phyloP scores from a whole-genome alignment of 805 yeast genomes.

The Teunomyces gatunensis region DNA sequence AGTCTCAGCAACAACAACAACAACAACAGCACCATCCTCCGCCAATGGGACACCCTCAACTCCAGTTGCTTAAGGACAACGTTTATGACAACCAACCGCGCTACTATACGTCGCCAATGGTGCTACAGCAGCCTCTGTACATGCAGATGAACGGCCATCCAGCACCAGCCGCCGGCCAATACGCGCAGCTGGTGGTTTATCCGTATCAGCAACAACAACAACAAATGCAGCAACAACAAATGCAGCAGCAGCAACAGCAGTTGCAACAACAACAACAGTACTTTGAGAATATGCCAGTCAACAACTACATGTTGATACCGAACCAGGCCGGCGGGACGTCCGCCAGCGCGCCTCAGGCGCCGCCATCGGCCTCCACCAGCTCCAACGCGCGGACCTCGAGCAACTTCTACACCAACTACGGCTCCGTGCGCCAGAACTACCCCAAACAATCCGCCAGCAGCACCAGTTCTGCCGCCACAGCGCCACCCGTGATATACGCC shows the following conservation, averaged over 20 bases:
- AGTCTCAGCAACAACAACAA: slow-evolving; percentile 7
- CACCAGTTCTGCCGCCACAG: not conserved
- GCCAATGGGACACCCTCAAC: slow-evolving; percentile 4
- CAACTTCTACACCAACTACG: not conserved
- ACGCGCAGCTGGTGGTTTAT: slow-evolving; percentile 5
- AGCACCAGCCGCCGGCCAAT: slow-evolving; percentile 3
- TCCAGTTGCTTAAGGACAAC: slow-evolving; percentile 6
- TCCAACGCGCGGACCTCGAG: not conserved
- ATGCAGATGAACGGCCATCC: slow-evolving; percentile 5
- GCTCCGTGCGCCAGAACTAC: not conserved
- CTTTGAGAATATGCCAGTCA: slow-evolving; percentile 16
- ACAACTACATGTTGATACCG: slow-evolving; percentile 23
- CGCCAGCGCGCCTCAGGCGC: not conserved
- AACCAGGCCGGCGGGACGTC: slow-evolving; percentile 4
- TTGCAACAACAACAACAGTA: slow-evolving; percentile 7
- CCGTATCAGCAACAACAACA: slow-evolving; percentile 12
- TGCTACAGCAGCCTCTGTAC: slow-evolving; percentile 22
- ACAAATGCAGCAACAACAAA: slow-evolving; percentile 11
- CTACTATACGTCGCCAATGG: slow-evolving; percentile 21
- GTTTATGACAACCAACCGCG: slow-evolving; percentile 17
- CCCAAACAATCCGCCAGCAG: not conserved
- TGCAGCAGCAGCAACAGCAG: slow-evolving; percentile 10
- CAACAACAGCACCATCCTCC: slow-evolving; percentile 5
- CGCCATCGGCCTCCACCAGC: not conserved
- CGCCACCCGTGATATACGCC: slow-evolving; percentile 15